A percentile compares a stretch with the other conserved stretches of the same genome.
Conservation (phyloP, 805 yeast species). For the Debaryomyces maramus region DNA sequence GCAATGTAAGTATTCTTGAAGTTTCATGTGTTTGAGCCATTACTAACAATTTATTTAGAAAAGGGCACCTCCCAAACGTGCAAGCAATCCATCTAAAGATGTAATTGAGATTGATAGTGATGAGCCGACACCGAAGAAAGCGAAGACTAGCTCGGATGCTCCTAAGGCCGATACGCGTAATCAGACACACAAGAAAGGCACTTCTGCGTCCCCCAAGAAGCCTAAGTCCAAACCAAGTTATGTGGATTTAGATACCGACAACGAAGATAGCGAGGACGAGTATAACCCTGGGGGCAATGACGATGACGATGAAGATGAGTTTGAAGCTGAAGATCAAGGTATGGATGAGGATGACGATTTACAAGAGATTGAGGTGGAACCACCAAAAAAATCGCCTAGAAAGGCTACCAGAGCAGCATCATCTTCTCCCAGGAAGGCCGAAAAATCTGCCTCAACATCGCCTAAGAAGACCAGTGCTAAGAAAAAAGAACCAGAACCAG, state of each 20-base stretch:
- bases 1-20: slow-evolving; percentile 1
- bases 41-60: background rate
- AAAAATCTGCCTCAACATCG: no score
- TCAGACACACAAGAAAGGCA: no score
- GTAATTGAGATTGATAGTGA: slow-evolving; percentile 1
- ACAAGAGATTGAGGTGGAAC: slow-evolving; percentile 14
- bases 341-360: slow-evolving; percentile 15
- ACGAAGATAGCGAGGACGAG: slow-evolving; percentile 25
- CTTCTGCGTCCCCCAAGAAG: background rate
- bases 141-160: no score
- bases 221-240: slow-evolving; percentile 1
- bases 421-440: slow-evolving; percentile 4
- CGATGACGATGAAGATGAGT: slow-evolving; percentile 25
- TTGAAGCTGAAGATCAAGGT: slow-evolving; percentile 25
- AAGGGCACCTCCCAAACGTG: background rate
- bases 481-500: slow-evolving; percentile 7
- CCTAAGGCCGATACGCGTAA: no score
- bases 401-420: slow-evolving; percentile 5
- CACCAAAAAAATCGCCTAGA: slow-evolving; percentile 6
- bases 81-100: slow-evolving; percentile 2
- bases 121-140: background rate
- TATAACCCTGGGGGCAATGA: slow-evolving; percentile 23
- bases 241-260: slow-evolving; percentile 3
- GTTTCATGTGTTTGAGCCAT: no score
- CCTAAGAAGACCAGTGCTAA: background rate